Evolutionary conservation across 2,329 filamentous ascomycete genomes (phyloP).

Genomic region (Xylariales sp.): DNA sequence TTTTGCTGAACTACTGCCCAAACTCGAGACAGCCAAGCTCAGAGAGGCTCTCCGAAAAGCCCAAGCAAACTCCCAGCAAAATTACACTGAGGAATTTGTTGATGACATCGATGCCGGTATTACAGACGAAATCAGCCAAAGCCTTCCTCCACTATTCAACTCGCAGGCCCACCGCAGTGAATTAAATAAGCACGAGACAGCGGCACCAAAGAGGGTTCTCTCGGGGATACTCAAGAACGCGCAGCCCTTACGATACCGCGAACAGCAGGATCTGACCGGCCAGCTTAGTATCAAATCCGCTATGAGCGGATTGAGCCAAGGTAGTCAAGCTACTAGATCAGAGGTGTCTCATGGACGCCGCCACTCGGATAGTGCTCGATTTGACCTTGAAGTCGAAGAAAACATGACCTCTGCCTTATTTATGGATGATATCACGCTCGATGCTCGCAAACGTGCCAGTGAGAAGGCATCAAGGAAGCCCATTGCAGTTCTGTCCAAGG

Average conservation of each 20-base stretch:
- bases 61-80: conserved; percentile 19
- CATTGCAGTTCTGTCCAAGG: conserved; percentile 44
- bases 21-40: conserved; percentile 16
- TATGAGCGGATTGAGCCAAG: conserved; percentile 24
- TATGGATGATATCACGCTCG: conserved; percentile 53
- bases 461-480: conserved; percentile 20
- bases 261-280: conserved; percentile 25
- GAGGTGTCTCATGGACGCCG: conserved; percentile 15
- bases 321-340: conserved; percentile 18
- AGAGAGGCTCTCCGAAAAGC: conserved; percentile 17
- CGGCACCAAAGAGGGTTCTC: conserved; percentile 14
- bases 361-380: conserved; percentile 17
- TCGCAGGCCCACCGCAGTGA: conserved; percentile 11
- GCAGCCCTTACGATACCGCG: conserved; percentile 18
- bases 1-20: conserved; percentile 24
- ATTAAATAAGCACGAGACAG: conserved; percentile 5
- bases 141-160: conserved; percentile 19
- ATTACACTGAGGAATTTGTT: conserved; percentile 14
- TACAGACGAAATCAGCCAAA: conserved; percentile 22
- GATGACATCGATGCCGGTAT: conserved; percentile 14
- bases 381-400: conserved; percentile 30
- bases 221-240: conserved; percentile 31
- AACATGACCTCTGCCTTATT: conserved; percentile 58
- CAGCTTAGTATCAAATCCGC: conserved; percentile 29
- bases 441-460: conserved; percentile 31